Conservation (phyloP, 106 monocot genomes). For the Triglochin maritima region DNA sequence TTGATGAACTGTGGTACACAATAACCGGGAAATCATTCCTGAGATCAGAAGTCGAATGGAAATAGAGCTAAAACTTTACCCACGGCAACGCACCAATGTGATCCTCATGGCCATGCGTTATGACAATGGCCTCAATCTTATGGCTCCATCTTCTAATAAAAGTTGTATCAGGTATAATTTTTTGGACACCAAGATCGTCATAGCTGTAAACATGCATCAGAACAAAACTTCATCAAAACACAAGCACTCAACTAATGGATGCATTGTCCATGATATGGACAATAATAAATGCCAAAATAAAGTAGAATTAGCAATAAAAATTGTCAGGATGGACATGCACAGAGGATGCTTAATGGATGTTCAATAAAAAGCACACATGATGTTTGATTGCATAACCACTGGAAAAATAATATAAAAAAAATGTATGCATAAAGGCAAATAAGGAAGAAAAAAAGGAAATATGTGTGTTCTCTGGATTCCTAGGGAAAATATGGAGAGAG, state of each 20-base stretch:
- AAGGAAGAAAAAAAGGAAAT: no score
- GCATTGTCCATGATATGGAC: not conserved
- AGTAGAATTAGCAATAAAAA: no score
- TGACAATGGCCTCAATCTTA: constrained; percentile 95
- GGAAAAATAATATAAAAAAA: no score
- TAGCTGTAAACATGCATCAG: constrained; percentile 33
- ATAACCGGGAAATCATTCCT: no score
- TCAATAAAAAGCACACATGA: no score
- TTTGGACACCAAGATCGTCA: constrained; percentile 96
- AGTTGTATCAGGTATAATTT: constrained; percentile 90
- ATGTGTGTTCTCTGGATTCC: no score
- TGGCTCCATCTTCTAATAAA: constrained; percentile 97
- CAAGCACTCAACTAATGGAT: not conserved
- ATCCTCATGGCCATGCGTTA: constrained; percentile 99
- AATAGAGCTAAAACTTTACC: constrained; percentile 58
- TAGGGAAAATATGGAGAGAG: no score
- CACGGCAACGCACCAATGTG: constrained; percentile 99
- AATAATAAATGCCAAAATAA: not conserved
- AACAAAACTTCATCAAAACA: constrained; percentile 6
- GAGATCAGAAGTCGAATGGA: not conserved
- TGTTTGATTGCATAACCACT: no score
- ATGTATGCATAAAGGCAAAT: no score
- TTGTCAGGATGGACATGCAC: no score
- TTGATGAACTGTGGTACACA: no score
- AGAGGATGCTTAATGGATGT: no score